Percentiles rank a stretch among this genome's conserved stretches.
phyloP scores from a whole-genome alignment of 2,329 filamentous ascomycete genomes.

The Phialophora chinensis region DNA sequence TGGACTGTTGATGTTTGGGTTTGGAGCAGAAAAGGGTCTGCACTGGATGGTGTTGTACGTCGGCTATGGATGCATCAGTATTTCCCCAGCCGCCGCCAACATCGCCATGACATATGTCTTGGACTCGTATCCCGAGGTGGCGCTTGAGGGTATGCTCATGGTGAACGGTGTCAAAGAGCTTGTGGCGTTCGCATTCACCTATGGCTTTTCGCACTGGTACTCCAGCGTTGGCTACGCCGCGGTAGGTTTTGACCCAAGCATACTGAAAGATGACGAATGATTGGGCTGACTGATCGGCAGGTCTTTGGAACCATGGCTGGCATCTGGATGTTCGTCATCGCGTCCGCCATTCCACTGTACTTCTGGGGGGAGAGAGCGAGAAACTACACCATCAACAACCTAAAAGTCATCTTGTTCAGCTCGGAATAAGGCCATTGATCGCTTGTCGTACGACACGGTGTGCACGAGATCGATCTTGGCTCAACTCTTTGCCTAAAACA shows the following conservation, averaged over 20 bases:
- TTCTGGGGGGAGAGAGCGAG: slow-evolving; percentile 16
- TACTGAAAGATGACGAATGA: background rate
- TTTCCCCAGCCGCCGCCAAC: slow-evolving; percentile 4
- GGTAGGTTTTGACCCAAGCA: background rate
- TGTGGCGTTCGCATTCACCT: slow-evolving; percentile 42
- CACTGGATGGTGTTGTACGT: slow-evolving; percentile 25
- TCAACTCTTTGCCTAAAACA: too few relatives aligned
- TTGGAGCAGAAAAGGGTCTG: slow-evolving; percentile 11
- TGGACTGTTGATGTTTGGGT: slow-evolving; percentile 23
- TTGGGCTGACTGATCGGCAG: slow-evolving; percentile 3
- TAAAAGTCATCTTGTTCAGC: slow-evolving; percentile 18
- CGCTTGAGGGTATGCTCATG: slow-evolving; percentile 18
- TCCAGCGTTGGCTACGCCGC: slow-evolving; percentile 38
- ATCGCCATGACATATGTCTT: slow-evolving; percentile 26
- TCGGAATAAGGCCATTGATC: background rate
- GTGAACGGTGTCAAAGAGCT: slow-evolving; percentile 44
- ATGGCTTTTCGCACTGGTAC: slow-evolving; percentile 42
- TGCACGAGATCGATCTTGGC: too few relatives aligned
- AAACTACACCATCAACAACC: background rate
- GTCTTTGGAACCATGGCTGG: slow-evolving; percentile 25
- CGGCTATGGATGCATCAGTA: slow-evolving; percentile 19
- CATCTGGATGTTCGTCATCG: slow-evolving; percentile 16
- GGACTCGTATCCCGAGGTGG: slow-evolving; percentile 23
- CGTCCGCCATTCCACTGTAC: slow-evolving; percentile 11
- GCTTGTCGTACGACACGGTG: too few relatives aligned